These are phyloP conservation scores for Leishmania braziliensis DNA, from an alignment of 208 protist species.

Conservation along the genomic window DNA sequence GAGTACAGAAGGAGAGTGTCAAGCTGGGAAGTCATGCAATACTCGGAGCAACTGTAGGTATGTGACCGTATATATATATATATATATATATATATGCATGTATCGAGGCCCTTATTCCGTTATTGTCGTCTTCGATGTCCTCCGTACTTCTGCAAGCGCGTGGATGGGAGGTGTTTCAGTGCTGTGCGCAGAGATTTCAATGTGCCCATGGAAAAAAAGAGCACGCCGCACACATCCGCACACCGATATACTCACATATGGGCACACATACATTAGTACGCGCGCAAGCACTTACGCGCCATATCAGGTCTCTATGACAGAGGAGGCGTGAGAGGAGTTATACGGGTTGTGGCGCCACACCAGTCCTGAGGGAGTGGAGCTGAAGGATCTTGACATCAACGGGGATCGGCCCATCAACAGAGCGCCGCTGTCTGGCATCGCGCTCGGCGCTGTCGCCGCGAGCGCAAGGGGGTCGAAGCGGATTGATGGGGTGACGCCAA, in stretches of 20 bases:
- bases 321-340: conserved; percentile 54
- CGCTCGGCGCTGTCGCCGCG: conserved; percentile 40
- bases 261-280: not conserved
- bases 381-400: conserved; percentile 55
- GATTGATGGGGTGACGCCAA: conserved; percentile 39
- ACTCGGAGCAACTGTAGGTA: not conserved
- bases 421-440: conserved; percentile 13
- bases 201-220: not conserved
- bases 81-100: not conserved
- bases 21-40: not conserved
- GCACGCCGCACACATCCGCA: not conserved
- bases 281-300: not conserved
- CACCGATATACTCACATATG: not conserved
- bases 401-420: conserved; percentile 50
- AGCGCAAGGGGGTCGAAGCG: conserved; percentile 43
- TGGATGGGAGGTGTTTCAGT: not conserved
- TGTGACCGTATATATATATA: not conserved
- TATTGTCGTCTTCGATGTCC: not conserved
- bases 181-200: not conserved
- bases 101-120: not conserved
- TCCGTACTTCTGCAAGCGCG: not conserved
- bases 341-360: conserved; percentile 89
- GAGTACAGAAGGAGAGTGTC: not conserved
- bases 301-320: conserved; percentile 66
- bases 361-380: conserved; percentile 60